Percentiles rank a stretch among this genome's conserved stretches.
Evolutionary conservation across 202 grass and related monocot species (phyloP).

Genomic region (Eragrostis tef): DNA sequence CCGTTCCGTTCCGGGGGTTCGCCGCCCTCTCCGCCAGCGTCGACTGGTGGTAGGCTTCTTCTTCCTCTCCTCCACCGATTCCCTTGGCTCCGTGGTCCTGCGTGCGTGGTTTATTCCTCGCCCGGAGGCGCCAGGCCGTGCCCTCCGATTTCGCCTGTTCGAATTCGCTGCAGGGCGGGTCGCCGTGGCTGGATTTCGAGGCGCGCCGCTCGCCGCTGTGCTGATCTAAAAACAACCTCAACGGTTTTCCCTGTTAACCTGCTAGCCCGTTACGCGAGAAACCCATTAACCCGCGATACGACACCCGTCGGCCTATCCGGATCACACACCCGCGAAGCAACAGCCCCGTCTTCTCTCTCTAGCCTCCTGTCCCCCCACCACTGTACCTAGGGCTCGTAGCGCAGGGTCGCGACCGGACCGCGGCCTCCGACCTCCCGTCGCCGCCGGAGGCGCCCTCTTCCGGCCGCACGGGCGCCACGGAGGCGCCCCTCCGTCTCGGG

Average conservation of each 20-base stretch:
- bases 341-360: constrained; percentile 27
- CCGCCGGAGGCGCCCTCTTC: constrained; percentile 28
- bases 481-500: not conserved
- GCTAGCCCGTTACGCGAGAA: not conserved
- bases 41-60: constrained; percentile 16
- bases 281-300: not conserved
- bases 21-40: not conserved
- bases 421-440: constrained; percentile 24
- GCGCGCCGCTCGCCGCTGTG: constrained; percentile 24
- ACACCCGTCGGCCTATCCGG: not conserved
- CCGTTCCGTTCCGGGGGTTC: not conserved
- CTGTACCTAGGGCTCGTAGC: constrained; percentile 50
- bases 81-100: not conserved
- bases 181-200: constrained; percentile 8
- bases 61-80: not conserved
- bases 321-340: constrained; percentile 10
- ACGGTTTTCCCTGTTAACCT: not conserved
- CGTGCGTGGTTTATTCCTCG: constrained; percentile 1
- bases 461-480: not conserved
- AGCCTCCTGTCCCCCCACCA: constrained; percentile 16
- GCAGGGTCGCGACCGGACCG: constrained; percentile 31
- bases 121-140: not conserved
- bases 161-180: constrained; percentile 6
- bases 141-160: not conserved
- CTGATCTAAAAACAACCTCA: constrained; percentile 15